Base-by-base conservation (phyloP, 1,284 basidiomycete species). In the Prillingera fragicola region DNA sequence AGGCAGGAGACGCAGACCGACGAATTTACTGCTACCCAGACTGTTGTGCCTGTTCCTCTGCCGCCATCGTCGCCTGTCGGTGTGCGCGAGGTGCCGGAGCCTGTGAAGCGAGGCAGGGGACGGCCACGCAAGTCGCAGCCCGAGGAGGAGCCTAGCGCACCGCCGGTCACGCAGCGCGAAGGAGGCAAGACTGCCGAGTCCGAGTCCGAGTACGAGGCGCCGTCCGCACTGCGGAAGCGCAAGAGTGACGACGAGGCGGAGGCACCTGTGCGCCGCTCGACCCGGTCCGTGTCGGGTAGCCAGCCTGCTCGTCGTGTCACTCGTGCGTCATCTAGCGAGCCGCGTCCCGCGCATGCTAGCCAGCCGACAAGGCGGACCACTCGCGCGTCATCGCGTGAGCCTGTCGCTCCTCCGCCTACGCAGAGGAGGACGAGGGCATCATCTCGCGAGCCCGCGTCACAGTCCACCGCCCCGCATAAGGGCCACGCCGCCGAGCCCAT, bases 11-110 rank as follows among this genome's bases (percentile, higher is more conserved):
- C n/a, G n/a, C n/a, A n/a, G 13, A 28, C 13, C 18, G 32, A 21
- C n/a, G 40, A 45, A 18, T 19, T 45, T 6, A 19, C 33, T 0
- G 39, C 43, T 8, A 45, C 48, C 9, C 48, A 48, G 33, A 21
- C 39, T n/a, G 15, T 27, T 9, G 31, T 25, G 2, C n/a, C n/a
- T n/a, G n/a, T n/a, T n/a, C n/a, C n/a, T n/a, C n/a, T n/a, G n/a
- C n/a, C n/a, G n/a, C n/a, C n/a, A n/a, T n/a, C n/a, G n/a, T n/a
- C n/a, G n/a, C n/a, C n/a, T n/a, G n/a, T n/a, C n/a, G n/a, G n/a
- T n/a, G n/a, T n/a, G n/a, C n/a, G n/a, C n/a, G n/a, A n/a, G n/a
- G n/a, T n/a, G n/a, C n/a, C n/a, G n/a, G n/a, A n/a, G n/a, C n/a
- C n/a, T n/a, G n/a, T n/a, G n/a, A n/a, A n/a, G n/a, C n/a, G n/a